Evolutionary conservation across 169 alveolate species (phyloP).

Genomic region (Eimeria acervulina): DNA sequence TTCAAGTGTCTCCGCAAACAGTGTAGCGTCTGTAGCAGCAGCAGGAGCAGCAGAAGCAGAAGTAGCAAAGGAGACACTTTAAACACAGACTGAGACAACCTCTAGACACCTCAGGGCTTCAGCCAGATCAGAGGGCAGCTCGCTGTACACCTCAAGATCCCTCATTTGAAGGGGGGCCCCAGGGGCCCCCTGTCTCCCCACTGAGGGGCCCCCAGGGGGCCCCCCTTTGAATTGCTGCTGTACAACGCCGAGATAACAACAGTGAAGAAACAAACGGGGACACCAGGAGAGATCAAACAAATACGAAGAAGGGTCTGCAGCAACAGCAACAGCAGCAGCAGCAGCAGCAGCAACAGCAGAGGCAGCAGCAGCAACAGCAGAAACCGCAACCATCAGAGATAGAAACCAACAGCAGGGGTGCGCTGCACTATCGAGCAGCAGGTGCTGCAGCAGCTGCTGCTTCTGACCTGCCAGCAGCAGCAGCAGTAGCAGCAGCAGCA

Average conservation of each 20-base stretch:
- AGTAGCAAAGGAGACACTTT: neutral
- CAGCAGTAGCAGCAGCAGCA: neutral
- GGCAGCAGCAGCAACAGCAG: constrained; percentile 29
- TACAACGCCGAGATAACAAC: neutral
- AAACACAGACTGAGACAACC: neutral
- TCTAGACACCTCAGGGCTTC: neutral
- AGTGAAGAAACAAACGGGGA: constrained; percentile 19
- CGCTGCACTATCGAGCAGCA: no score
- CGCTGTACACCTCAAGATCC: constrained; percentile 8
- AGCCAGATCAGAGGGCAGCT: neutral
- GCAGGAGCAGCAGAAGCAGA: no score
- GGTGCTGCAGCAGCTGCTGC: no score
- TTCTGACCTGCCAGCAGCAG: no score
- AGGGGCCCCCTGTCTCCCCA: no score
- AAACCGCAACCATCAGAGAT: neutral
- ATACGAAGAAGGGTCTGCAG: neutral
- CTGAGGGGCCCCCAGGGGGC: no score
- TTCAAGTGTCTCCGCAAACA: neutral
- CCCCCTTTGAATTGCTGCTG: no score
- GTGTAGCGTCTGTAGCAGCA: neutral
- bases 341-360: constrained; percentile 16
- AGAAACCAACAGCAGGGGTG: neutral
- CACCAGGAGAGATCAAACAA: neutral
- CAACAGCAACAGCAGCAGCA: neutral
- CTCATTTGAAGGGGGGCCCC: neutral